phyloP scores from a whole-genome alignment of 2,329 filamentous ascomycete species.

The Hymenoscyphus repandus region DNA sequence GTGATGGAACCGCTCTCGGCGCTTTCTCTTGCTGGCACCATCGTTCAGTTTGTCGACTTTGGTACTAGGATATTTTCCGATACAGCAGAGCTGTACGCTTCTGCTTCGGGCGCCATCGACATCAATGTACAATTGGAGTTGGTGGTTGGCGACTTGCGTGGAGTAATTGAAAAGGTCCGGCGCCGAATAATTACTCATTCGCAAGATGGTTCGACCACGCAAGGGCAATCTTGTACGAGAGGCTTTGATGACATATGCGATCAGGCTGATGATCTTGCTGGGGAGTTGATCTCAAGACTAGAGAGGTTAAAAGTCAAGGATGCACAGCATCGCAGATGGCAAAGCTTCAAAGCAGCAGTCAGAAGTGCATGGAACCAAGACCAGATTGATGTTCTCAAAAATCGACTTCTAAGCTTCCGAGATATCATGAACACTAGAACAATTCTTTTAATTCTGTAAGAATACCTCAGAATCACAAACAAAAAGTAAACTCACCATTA shows the following conservation, averaged over 20 bases:
- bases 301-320: not conserved
- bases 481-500: no score
- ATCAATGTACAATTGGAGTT: not conserved
- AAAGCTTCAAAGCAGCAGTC: not conserved
- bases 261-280: not conserved
- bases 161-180: not conserved
- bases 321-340: not conserved
- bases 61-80: conserved; percentile 9
- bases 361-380: not conserved
- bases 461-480: no score
- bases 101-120: not conserved
- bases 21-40: conserved; percentile 6
- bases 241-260: not conserved
- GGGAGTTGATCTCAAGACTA: not conserved
- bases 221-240: not conserved
- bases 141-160: not conserved
- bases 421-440: not conserved
- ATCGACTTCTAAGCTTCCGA: not conserved
- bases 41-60: conserved; percentile 17
- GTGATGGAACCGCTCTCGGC: conserved; percentile 8
- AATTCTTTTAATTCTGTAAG: not conserved
- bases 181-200: not conserved
- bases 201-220: not conserved
- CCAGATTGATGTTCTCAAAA: not conserved
- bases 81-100: conserved; percentile 6